Evolutionary conservation across 768 basidiomycete species (phyloP).

Genomic region (Russula sp.): DNA sequence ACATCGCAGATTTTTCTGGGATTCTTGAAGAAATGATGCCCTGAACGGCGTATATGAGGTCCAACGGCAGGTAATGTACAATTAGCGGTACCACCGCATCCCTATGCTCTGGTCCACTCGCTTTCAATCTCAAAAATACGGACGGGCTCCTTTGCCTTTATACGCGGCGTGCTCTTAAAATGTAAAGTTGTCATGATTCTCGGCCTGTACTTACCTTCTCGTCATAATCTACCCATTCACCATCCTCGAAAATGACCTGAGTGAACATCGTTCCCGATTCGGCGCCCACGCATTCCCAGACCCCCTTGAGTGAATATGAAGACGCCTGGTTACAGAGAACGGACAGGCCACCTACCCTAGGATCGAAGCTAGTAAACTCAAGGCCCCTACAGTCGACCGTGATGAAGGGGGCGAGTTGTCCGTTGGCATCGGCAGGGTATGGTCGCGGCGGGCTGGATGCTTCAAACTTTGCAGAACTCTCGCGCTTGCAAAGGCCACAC

Average conservation of each 20-base stretch:
- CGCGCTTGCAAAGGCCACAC: conserved; percentile 70
- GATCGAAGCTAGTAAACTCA: conserved; percentile 75
- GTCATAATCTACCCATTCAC: conserved; percentile 85
- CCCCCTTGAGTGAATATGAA: conserved; percentile 43
- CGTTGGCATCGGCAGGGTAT: conserved; percentile 54
- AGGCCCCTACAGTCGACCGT: conserved; percentile 81
- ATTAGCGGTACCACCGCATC: not conserved
- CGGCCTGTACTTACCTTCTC: conserved; percentile 55
- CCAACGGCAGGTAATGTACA: conserved; percentile 7
- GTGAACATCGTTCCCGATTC: conserved; percentile 49
- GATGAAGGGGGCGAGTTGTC: conserved; percentile 55
- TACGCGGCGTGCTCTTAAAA: not conserved
- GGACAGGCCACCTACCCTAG: conserved; percentile 39
- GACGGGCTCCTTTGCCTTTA: conserved; percentile 55
- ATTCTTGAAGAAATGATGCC: not conserved
- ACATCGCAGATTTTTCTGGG: not conserved
- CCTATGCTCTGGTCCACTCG: conserved; percentile 56
- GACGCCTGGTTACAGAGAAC: not conserved
- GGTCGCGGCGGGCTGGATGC: conserved; percentile 39
- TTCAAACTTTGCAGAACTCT: conserved; percentile 78
- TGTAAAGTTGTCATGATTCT: not conserved
- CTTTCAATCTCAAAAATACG: conserved; percentile 61
- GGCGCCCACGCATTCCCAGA: conserved; percentile 67
- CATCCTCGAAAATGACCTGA: conserved; percentile 58
- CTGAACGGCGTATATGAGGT: not conserved